Base-by-base conservation (phyloP, 176 grass and related monocot genomes). In the Rhynchospora breviuscula region DNA sequence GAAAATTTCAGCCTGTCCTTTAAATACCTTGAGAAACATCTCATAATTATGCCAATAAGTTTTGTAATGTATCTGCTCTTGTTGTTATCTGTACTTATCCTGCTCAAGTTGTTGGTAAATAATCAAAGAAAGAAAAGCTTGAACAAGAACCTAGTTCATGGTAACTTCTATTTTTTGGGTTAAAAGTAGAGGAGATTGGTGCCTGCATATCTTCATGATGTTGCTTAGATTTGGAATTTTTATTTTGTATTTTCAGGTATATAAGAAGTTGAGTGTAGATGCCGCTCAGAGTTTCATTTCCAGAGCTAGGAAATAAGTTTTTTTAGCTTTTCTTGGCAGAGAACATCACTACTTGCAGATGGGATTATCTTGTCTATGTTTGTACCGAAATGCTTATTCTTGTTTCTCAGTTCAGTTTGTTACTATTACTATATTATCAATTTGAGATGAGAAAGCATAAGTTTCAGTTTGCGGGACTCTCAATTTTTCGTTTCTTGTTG, bases 201-300 rank as follows among this genome's bases (percentile, higher is more conserved):
- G n/a, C 68, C 43, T 29, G 52, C 5, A 11, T 60, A 25, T 35
- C 54, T 40, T 53, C 5, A 46, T 58, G 19, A 61, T 29, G 76
- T 71, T 23, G 48, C 59, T 18, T 54, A 3, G 62, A 51, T 49
- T 54, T 78, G 9, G 66, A 66, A 3, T 8, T 17, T 54, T 57
- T 79, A 2, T 90, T 75, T 62, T 82, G 23, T 26, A 63, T 17
- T 53, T 73, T 57, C 89, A 97, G 95, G 90, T 97, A 86, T 85
- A 97, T 84, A 89, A 88, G 86, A 90, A 94, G 85, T 44, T 97
- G 87, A 91, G 88, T 80, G 45, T 92, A 21, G 81, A 94, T 85
- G 80, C 89, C 73, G 95, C 90, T 48, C 82, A 84, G 79, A 97
- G 85, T 17, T 97, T 94, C 73, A 31, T 92, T 29, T 73, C 81